Base-by-base conservation (phyloP, 1,284 basidiomycete species). In the Trichosporon inkin region DNA sequence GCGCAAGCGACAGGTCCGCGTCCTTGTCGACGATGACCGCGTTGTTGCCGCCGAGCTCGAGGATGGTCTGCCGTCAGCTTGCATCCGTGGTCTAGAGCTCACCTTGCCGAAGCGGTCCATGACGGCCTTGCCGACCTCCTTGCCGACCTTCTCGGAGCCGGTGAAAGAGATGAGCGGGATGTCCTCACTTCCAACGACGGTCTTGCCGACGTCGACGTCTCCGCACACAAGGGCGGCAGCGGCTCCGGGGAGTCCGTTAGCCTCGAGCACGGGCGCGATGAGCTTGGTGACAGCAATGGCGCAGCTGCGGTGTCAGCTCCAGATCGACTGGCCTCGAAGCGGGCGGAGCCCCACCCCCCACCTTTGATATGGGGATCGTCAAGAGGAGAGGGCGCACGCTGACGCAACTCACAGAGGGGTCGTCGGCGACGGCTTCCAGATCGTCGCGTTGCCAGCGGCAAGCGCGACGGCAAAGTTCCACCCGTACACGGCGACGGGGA, bases 31-130 rank as follows among this genome's bases (percentile, higher is more conserved):
- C 84, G 69, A 96, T 88, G 38, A 91, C 86, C 60, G 92, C 72
- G 71, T 96, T 96, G 80, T 98, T 97, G 37, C 94, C 94, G n/a
- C 93, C 93, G 10, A 97, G 82, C 74, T 97, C 94, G 34, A 97
- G 82, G 39, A 95, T 85, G 36, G 86, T 81, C 44, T 32, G 8
- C 28, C 28, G 28, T 32, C 28, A 32, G 28, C 28, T 32, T 32
- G 8, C 28, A 32, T 8, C 8, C 28, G 28, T 32, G 4, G 5
- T 32, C 28, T 32, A 32, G 4, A 32, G 28, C 28, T 60, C 22
- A 71, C 67, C 66, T 77, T 77, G 62, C 75, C 75, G 51, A 76
- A 77, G 54, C 75, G 62, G 53, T 76, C 51, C 90, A 90, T 77
- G 89, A 92, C 68, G 87, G 81, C 63, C 84, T 86, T 75, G 87